A percentile compares a stretch with the other conserved stretches of the same genome.
These are phyloP conservation scores for Fibroporia radiculosa DNA, from an alignment of 768 basidiomycete genomes.

Conservation along the genomic window DNA sequence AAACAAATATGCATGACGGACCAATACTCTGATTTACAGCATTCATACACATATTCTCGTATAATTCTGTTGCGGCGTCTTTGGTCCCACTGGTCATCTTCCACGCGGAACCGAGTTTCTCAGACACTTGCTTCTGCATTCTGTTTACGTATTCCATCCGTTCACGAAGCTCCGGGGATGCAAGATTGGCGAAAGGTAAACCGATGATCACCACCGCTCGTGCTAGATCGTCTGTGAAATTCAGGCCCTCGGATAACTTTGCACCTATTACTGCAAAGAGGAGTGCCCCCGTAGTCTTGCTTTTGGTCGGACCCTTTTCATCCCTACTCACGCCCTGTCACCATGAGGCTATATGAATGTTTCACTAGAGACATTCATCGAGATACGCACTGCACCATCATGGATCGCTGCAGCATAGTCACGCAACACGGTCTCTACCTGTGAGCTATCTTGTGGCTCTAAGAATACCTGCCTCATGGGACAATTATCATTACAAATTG, in stretches of 20 bases:
- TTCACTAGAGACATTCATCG: background rate
- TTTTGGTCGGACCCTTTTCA: background rate
- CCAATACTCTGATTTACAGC: constrained; percentile 98
- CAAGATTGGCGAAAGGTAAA: constrained; percentile 87
- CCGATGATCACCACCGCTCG: constrained; percentile 84
- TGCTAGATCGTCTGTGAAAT: constrained; percentile 47
- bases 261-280: constrained; percentile 94
- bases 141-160: constrained; percentile 82
- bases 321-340: background rate
- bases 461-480: constrained; percentile 60
- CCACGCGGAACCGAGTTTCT: constrained; percentile 22
- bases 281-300: constrained; percentile 57
- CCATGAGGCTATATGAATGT: constrained; percentile 20
- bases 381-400: background rate
- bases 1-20: constrained; percentile 27
- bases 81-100: constrained; percentile 40
- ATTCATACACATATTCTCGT: constrained; percentile 87
- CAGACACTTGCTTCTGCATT: constrained; percentile 35
- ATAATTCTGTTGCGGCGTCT: constrained; percentile 52
- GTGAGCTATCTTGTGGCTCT: constrained; percentile 67
- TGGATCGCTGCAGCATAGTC: constrained; percentile 54
- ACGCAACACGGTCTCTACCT: constrained; percentile 68
- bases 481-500: background rate
- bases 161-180: constrained; percentile 87
- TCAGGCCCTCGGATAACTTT: constrained; percentile 90